Base-by-base conservation (phyloP, 2,329 filamentous ascomycete genomes). In the Claviceps digitariae region DNA sequence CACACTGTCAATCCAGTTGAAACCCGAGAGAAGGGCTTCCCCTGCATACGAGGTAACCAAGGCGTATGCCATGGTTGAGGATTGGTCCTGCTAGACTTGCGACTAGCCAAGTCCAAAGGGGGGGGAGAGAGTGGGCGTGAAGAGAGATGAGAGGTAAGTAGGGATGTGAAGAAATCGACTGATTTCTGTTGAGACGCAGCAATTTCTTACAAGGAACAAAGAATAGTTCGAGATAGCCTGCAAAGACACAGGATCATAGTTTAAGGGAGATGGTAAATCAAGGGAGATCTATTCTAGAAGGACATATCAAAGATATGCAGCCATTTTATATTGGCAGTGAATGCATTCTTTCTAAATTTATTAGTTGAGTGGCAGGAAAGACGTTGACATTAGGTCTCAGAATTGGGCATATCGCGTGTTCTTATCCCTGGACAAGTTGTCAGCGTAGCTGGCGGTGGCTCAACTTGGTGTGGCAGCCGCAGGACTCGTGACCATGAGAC, bases 1-100 rank as follows among this genome's bases (percentile, higher is more conserved):
- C 4, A 57, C 50, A 1, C 68, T 70, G 17, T 73, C 71, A 55
- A 73, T 71, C 65, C 77, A 80, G 57, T 67, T 70, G 63, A 80
- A 80, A 54, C 68, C 68, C 45, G 64, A 67, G 53, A 78, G 65
- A 48, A 77, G 66, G 51, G 70, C 67, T 48, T 69, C 64, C 46
- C 71, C 70, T 21, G 65, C 64, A 52, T 74, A 77, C 23, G 68
- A 74, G 53, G 65, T 67, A 12, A 64, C 61, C 49, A 77, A 62
- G 36, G 69, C 64, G 61, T 77, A 77, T 25, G 65, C 59, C 68
- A 70, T 56, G 52, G 27, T 45, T 10, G 12, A 31, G 27, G 7
- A 25, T n/a, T n/a, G 12, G 50, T n/a, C 17, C 8, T 5, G n/a
- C 31, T 10, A 12, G n/a, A 17, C 10, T 34, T 23, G 8, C 20